Evolutionary conservation across 1,139 yeast genomes (phyloP).

Genomic region (Eremothecium sinecaudum): DNA sequence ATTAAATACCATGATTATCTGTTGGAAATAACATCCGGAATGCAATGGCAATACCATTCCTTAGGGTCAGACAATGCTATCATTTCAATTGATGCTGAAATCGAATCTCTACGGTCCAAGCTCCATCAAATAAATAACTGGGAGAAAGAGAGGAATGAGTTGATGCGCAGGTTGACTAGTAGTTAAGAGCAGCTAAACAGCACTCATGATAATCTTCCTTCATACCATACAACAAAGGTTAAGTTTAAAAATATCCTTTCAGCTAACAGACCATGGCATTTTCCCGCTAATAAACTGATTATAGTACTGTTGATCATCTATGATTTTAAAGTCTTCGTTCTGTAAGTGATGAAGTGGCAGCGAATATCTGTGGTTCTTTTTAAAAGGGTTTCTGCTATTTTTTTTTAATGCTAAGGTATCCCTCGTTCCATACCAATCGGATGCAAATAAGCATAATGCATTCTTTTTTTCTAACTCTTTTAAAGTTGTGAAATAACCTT

Average conservation of each 20-base stretch:
- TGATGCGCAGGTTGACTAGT: conserved; percentile 21
- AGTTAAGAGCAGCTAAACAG: too few relatives aligned
- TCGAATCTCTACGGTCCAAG: conserved; percentile 48
- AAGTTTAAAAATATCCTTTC: background rate
- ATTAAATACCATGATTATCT: conserved; percentile 75
- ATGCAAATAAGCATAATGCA: conserved; percentile 48
- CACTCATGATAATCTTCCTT: too few relatives aligned
- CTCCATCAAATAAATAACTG: conserved; percentile 44
- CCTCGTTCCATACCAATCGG: conserved; percentile 54
- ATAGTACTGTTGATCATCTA: conserved; percentile 17
- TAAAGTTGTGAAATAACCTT: conserved; percentile 35
- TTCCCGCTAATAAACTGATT: conserved; percentile 15
- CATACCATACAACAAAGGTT: background rate
- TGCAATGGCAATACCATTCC: conserved; percentile 41
- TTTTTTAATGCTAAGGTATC: conserved; percentile 24
- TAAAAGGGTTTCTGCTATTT: conserved; percentile 49
- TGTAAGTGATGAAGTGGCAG: conserved; percentile 17
- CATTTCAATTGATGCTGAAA: conserved; percentile 55
- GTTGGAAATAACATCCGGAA: conserved; percentile 47
- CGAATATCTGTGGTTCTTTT: conserved; percentile 39
- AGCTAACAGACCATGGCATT: conserved; percentile 27
- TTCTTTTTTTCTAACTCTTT: conserved; percentile 39
- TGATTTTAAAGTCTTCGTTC: conserved; percentile 7
- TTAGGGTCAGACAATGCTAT: conserved; percentile 53
- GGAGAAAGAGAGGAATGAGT: conserved; percentile 40